phyloP scores from a whole-genome alignment of 805 yeast species.

The Hemisphaericaspora nanyangensis region DNA sequence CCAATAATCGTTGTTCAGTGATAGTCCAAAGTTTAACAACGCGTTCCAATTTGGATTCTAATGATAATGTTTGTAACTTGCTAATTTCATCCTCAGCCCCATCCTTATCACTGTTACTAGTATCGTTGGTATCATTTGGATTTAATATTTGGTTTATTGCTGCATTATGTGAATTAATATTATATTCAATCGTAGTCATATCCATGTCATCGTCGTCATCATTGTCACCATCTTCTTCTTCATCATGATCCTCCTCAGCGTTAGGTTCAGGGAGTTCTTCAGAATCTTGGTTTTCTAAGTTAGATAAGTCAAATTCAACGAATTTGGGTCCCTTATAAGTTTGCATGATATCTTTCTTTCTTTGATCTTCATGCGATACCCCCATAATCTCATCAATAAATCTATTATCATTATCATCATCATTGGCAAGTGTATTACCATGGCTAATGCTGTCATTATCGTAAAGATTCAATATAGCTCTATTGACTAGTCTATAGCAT shows the following conservation, averaged over 20 bases:
- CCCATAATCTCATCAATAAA: slow-evolving; percentile 4
- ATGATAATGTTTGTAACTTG: slow-evolving; percentile 18
- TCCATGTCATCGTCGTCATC: slow-evolving; percentile 9
- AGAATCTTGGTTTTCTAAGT: slow-evolving; percentile 5
- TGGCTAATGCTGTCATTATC: too few species aligned
- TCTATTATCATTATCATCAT: slow-evolving; percentile 8
- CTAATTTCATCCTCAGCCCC: slow-evolving; percentile 17
- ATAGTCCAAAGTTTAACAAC: slow-evolving; percentile 61
- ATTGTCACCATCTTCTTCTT: slow-evolving; percentile 6
- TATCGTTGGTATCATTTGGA: background rate
- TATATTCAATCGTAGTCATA: slow-evolving; percentile 4
- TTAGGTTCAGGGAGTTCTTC: slow-evolving; percentile 2
- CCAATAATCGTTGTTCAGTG: slow-evolving; percentile 52
- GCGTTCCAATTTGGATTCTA: slow-evolving; percentile 46
- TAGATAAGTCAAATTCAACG: slow-evolving; percentile 17
- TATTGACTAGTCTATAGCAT: slow-evolving; percentile 69
- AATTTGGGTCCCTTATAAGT: slow-evolving; percentile 18
- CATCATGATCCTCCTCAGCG: background rate
- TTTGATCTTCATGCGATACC: slow-evolving; percentile 4
- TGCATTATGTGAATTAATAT: slow-evolving; percentile 5
- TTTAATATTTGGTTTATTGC: slow-evolving; percentile 2
- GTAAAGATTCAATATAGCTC: slow-evolving; percentile 48
- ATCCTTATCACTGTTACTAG: slow-evolving; percentile 6
- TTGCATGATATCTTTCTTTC: slow-evolving; percentile 3
- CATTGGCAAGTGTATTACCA: slow-evolving; percentile 1